Percentiles rank a stretch among this genome's conserved stretches.
Evolutionary conservation across 192 early-diverging fungal species (phyloP).

Genomic region (Umbelopsis vinacea): DNA sequence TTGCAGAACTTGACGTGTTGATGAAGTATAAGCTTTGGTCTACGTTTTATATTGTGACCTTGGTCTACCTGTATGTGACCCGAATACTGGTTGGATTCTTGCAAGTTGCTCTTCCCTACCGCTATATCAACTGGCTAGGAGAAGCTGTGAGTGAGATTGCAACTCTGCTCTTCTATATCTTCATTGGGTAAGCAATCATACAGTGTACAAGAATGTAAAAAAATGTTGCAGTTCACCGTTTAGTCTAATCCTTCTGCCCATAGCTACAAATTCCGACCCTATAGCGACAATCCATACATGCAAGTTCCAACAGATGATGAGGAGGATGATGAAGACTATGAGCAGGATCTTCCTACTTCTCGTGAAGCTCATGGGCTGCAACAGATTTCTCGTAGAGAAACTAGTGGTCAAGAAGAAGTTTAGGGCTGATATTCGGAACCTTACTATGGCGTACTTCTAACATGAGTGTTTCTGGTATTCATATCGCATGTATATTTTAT

Average conservation of each 20-base stretch:
- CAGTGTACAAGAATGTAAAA: neutral
- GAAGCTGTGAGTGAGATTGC: constrained; percentile 51
- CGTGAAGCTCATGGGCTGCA: constrained; percentile 4
- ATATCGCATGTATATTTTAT: too few relatives aligned
- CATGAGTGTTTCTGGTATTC: too few relatives aligned
- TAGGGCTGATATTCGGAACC: neutral
- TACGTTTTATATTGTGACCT: constrained; percentile 55
- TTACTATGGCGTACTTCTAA: neutral
- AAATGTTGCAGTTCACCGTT: neutral
- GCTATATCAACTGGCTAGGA: constrained; percentile 55
- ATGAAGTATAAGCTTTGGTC: constrained; percentile 59
- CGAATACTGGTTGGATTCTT: constrained; percentile 51
- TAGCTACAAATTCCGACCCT: constrained; percentile 55
- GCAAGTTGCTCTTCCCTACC: constrained; percentile 52
- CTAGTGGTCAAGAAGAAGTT: neutral
- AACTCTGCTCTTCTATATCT: constrained; percentile 52
- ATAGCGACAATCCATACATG: constrained; percentile 54
- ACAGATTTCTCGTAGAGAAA: constrained; percentile 10
- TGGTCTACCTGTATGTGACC: constrained; percentile 56
- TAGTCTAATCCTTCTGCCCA: constrained; percentile 7
- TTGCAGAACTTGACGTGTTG: constrained; percentile 47
- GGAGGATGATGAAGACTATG: constrained; percentile 34
- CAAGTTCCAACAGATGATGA: constrained; percentile 41
- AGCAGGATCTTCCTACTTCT: constrained; percentile 21
- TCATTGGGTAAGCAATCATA: constrained; percentile 48